These are phyloP conservation scores for Candida glaebosa DNA, from an alignment of 805 yeast genomes.

Conservation along the genomic window DNA sequence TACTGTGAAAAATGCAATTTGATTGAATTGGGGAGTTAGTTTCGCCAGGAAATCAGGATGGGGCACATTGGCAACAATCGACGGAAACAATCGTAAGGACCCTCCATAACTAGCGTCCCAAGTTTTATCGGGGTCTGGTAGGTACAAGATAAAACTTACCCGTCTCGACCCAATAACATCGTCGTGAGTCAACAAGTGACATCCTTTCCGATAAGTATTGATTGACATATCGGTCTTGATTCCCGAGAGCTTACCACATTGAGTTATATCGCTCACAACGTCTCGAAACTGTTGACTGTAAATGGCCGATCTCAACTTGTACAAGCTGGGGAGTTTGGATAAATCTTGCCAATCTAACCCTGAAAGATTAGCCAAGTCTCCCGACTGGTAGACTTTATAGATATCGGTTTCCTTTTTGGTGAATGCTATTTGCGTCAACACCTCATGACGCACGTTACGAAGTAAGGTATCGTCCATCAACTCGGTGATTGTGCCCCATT, in stretches of 20 bases:
- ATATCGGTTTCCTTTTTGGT: slow-evolving; percentile 96
- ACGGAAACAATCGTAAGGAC: slow-evolving; percentile 79
- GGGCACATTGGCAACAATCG: slow-evolving; percentile 87
- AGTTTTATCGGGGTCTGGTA: slow-evolving; percentile 84
- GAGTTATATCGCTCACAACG: slow-evolving; percentile 70
- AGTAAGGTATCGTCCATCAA: slow-evolving; percentile 75
- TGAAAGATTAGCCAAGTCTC: slow-evolving; percentile 85
- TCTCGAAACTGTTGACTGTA: slow-evolving; percentile 85
- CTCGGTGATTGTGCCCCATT: slow-evolving; percentile 81
- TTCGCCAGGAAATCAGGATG: slow-evolving; percentile 65
- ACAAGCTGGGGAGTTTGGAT: slow-evolving; percentile 68
- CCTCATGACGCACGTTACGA: slow-evolving; percentile 79
- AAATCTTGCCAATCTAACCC: slow-evolving; percentile 79
- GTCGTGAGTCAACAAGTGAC: slow-evolving; percentile 93
- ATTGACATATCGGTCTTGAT: slow-evolving; percentile 86
- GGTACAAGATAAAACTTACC: slow-evolving; percentile 85
- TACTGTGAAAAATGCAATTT: slow-evolving; percentile 91
- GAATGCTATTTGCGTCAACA: slow-evolving; percentile 78
- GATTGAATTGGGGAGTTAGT: slow-evolving; percentile 91
- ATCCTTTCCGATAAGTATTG: slow-evolving; percentile 87
- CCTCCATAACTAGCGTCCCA: slow-evolving; percentile 98
- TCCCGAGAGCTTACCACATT: slow-evolving; percentile 90
- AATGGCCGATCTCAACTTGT: slow-evolving; percentile 77
- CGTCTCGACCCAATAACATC: slow-evolving; percentile 96
- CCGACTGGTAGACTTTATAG: slow-evolving; percentile 87